phyloP scores from a whole-genome alignment of 495 filamentous ascomycete species.

The Penicillium nucicola region DNA sequence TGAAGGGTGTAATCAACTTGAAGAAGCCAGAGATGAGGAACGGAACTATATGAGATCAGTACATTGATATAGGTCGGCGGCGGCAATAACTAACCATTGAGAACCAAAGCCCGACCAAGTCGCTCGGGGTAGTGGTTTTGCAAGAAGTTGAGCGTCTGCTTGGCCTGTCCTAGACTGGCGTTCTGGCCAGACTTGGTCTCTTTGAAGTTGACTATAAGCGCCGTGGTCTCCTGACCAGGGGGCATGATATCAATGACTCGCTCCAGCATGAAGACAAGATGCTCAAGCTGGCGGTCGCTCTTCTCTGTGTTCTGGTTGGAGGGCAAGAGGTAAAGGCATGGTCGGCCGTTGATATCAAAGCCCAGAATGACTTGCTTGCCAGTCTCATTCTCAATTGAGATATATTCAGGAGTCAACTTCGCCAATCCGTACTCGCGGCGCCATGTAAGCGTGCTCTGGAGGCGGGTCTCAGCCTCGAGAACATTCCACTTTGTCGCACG shows the following conservation, averaged over 20 bases:
- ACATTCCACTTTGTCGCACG: constrained; percentile 90
- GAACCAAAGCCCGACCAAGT: constrained; percentile 81
- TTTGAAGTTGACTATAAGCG: constrained; percentile 86
- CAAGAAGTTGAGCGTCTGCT: constrained; percentile 78
- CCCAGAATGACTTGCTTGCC: constrained; percentile 90
- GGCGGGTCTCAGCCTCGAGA: constrained; percentile 68
- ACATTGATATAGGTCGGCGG: not conserved
- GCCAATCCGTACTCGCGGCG: constrained; percentile 81
- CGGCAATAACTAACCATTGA: constrained; percentile 61
- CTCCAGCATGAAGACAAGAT: constrained; percentile 94
- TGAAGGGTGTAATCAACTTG: constrained; percentile 92
- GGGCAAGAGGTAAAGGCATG: constrained; percentile 86
- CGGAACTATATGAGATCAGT: constrained; percentile 57
- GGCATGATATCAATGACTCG: constrained; percentile 83
- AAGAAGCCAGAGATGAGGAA: constrained; percentile 89
- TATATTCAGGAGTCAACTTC: constrained; percentile 73
- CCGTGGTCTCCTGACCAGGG: constrained; percentile 78
- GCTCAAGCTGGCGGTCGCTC: constrained; percentile 86
- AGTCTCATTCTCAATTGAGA: constrained; percentile 88
- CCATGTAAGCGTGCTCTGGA: constrained; percentile 81
- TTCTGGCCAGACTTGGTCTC: constrained; percentile 72
- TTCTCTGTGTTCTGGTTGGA: constrained; percentile 87
- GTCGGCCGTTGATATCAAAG: constrained; percentile 77
- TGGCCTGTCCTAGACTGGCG: constrained; percentile 70
- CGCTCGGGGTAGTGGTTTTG: constrained; percentile 95